A percentile compares a stretch with the other conserved stretches of the same genome.
These are phyloP conservation scores for Penicillium lividum DNA, from an alignment of 495 filamentous ascomycete genomes.

Conservation along the genomic window DNA sequence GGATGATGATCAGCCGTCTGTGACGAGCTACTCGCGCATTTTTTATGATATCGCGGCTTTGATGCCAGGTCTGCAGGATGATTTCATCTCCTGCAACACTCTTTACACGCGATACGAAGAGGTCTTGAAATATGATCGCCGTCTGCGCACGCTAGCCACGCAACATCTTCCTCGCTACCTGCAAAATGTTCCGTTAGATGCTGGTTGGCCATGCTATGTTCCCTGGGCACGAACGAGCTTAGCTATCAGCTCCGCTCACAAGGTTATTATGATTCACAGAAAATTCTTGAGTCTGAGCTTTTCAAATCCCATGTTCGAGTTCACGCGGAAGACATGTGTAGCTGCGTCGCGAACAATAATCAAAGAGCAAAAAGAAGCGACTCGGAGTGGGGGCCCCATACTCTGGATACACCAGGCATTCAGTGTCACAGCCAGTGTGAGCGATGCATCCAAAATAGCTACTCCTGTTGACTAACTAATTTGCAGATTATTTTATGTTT, in stretches of 20 bases:
- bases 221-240: constrained; percentile 36
- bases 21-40: constrained; percentile 34
- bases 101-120: constrained; percentile 40
- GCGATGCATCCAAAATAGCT: neutral
- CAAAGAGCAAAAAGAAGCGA: constrained; percentile 34
- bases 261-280: constrained; percentile 50
- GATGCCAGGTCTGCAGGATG: constrained; percentile 42
- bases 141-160: constrained; percentile 32
- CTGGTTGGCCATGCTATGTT: constrained; percentile 40
- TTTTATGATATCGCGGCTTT: constrained; percentile 37
- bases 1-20: constrained; percentile 32
- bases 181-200: constrained; percentile 32
- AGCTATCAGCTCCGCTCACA: constrained; percentile 42
- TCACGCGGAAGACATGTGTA: constrained; percentile 40
- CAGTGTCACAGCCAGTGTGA: constrained; percentile 31
- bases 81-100: constrained; percentile 28
- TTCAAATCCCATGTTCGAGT: constrained; percentile 38
- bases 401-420: constrained; percentile 45
- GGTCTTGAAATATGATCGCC: constrained; percentile 40
- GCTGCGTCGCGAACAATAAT: constrained; percentile 43
- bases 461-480: neutral
- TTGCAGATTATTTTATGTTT: constrained; percentile 41
- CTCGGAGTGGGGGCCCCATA: constrained; percentile 36
- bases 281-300: constrained; percentile 45
- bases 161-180: constrained; percentile 29